Base-by-base conservation (phyloP, 2,329 filamentous ascomycete species). In the Nemania sp. region DNA sequence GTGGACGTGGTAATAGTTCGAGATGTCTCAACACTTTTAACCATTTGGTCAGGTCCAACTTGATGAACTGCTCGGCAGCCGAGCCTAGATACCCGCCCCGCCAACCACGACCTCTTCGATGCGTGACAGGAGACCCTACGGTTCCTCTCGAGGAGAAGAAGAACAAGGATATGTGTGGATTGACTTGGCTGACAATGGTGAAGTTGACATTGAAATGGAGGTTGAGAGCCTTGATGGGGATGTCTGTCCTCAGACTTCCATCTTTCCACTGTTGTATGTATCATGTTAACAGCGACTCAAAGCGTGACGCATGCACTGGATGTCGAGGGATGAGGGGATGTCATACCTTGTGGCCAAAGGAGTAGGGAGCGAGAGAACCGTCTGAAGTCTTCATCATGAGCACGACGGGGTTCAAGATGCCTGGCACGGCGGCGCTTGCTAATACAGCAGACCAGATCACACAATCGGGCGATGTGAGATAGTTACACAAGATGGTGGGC, bases 131-230 rank as follows among this genome's bases (percentile, higher is more conserved):
- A 47, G 90, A 86, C 5, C 94, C 94, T 8, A 97, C 93, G 0
- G 89, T 88, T 11, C 94, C 94, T 26, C 94, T 84, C 0, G 92
- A 96, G 24, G 89, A 94, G 78, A 97, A 99, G 81, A 99, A 97
- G 80, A 99, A 99, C 23, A 97, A 85, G 66, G 96, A 97, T 72
- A 99, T 93, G 70, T 99, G 94, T 1, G 94, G 94, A 70, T 99
- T 99, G 43, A 97, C 93, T 74, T 91, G 83, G 62, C 79, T 81
- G 64, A 86, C 94, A 60, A 99, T 92, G 60, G 90, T 93, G 72
- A 97, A 99, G 70, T 96, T 97, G 71, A 97, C 94, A 70, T 97
- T 97, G 78, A 99, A 99, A 68, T 97, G 91, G 1, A 96, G 80
- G 70, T 99, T 97, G 46, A 99, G 80, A 1, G 92, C 89, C 72